Evolutionary conservation across 140 eudicot species (phyloP), one percentile per base, ranked within the genome.

Genomic region (Erigeron philadelphicus): DNA sequence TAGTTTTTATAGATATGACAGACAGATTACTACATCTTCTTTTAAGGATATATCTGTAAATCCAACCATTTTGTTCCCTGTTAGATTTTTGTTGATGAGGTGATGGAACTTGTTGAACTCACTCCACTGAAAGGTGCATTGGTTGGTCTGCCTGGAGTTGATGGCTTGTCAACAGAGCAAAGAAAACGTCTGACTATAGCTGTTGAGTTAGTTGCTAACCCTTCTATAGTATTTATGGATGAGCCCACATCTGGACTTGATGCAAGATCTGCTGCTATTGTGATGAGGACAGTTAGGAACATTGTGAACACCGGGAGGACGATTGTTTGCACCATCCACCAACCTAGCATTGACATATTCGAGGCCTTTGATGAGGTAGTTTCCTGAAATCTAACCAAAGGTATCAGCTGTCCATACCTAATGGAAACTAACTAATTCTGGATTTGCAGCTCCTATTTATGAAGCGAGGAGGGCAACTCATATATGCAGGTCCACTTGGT

Each of bases 191-290:
- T 93, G 35, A 93, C 98, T 31, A 93, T 93, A 76, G 98, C 98
- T 21, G 96, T 93, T 72, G 98, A 93, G 78, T 81, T 93, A 76
- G 98, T 93, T 17, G 96, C 98, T 17, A 93, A 93, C 75, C 98
- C 98, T 57, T 93, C 98, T 47, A 86, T 93, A 42, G 95, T 93
- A 7, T 93, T 93, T 69, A 93, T 93, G 98, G 98, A 93, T 62
- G 98, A 93, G 66, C 98, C 98, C 78, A 93, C 98, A 16, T 89
- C 98, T 35, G 98, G 98, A 52, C 81, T 93, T 69, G 98, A 93
- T 80, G 98, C 98, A 56, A 82, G 98, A 66, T 81, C 98, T 71
- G 98, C 98, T 41, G 98, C 98, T 61, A 93, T 93, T 66, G 98
- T 93, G 62, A 93, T 93, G 98, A 89, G 98, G 80, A 93, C 98